Conservation (phyloP, 208 protist genomes). For the Trypanosoma cruzi region DNA sequence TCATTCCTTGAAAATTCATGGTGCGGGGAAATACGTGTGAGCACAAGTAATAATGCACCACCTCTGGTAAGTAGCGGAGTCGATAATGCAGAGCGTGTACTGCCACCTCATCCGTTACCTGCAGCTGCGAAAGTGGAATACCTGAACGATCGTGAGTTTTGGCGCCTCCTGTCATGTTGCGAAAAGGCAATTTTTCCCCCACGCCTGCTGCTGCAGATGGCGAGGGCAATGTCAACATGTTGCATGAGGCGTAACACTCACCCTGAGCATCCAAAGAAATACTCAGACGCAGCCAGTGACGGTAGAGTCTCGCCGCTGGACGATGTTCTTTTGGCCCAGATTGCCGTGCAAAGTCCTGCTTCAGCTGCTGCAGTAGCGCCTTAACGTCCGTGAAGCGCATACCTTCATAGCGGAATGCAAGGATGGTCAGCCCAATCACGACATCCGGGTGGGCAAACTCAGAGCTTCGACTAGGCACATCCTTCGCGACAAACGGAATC, state of each 20-base stretch:
- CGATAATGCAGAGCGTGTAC: constrained; percentile 58
- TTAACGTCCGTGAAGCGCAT: constrained; percentile 82
- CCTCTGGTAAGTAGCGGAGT: constrained; percentile 71
- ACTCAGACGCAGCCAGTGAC: constrained; percentile 75
- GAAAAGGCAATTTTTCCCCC: too few species aligned
- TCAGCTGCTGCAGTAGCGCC: constrained; percentile 80
- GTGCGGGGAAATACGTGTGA: constrained; percentile 84
- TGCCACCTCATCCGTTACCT: constrained; percentile 72
- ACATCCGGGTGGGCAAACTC: constrained; percentile 97
- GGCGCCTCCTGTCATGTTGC: not conserved
- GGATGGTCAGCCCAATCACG: constrained; percentile 92
- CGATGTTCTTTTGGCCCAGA: constrained; percentile 87
- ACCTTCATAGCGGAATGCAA: constrained; percentile 94
- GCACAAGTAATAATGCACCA: constrained; percentile 89
- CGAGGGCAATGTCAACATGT: too few species aligned
- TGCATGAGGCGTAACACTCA: not conserved
- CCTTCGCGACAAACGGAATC: constrained; percentile 96
- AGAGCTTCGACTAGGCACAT: constrained; percentile 92
- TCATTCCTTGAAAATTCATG: constrained; percentile 91
- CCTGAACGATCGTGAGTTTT: constrained; percentile 41
- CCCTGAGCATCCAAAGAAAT: constrained; percentile 22
- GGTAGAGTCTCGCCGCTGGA: constrained; percentile 78
- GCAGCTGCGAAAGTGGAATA: constrained; percentile 89
- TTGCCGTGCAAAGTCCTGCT: constrained; percentile 86
- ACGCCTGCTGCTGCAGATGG: too few species aligned